Percentiles rank a stretch among this genome's conserved stretches.
Conservation (phyloP, 2,329 filamentous ascomycete species). For the Diaporthe citriasiana region DNA sequence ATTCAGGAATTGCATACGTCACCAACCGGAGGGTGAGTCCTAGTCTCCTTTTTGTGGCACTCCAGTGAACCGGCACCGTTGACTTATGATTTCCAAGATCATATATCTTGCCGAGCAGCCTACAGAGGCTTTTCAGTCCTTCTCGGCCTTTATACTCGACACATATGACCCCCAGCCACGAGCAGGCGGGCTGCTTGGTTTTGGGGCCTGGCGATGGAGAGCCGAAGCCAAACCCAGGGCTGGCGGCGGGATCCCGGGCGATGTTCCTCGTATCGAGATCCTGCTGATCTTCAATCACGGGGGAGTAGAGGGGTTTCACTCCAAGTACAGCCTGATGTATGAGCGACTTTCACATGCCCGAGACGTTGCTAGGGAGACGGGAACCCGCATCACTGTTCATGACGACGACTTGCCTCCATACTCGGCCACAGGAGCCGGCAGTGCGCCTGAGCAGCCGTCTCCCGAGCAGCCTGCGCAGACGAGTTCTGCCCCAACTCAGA, state of each 20-base stretch:
- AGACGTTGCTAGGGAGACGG: slow-evolving; percentile 78
- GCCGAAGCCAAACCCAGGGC: slow-evolving; percentile 84
- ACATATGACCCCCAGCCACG: slow-evolving; percentile 88
- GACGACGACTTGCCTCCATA: slow-evolving; percentile 92
- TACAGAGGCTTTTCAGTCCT: slow-evolving; percentile 82
- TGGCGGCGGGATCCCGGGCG: slow-evolving; percentile 84
- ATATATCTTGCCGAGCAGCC: slow-evolving; percentile 86
- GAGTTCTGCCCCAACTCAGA: slow-evolving; percentile 36
- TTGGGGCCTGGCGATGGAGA: slow-evolving; percentile 92
- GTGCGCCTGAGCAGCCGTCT: slow-evolving; percentile 46
- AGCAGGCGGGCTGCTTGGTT: slow-evolving; percentile 77
- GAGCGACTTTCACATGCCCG: slow-evolving; percentile 86
- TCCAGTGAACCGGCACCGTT: neutral
- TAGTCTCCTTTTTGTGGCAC: slow-evolving; percentile 33
- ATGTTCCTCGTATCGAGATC: slow-evolving; percentile 80
- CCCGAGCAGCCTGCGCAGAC: slow-evolving; percentile 47
- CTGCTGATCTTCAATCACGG: slow-evolving; percentile 94
- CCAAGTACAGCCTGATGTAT: slow-evolving; percentile 85
- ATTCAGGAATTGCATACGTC: slow-evolving; percentile 81
- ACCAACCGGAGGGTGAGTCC: slow-evolving; percentile 84
- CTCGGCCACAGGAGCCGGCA: slow-evolving; percentile 55
- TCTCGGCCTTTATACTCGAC: slow-evolving; percentile 89
- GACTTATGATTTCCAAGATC: slow-evolving; percentile 66
- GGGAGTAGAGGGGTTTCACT: slow-evolving; percentile 92
- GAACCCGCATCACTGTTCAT: slow-evolving; percentile 69